These are phyloP conservation scores for Saprolegnia parasitica DNA, from an alignment of 352 stramenopile genomes.

Conservation along the genomic window DNA sequence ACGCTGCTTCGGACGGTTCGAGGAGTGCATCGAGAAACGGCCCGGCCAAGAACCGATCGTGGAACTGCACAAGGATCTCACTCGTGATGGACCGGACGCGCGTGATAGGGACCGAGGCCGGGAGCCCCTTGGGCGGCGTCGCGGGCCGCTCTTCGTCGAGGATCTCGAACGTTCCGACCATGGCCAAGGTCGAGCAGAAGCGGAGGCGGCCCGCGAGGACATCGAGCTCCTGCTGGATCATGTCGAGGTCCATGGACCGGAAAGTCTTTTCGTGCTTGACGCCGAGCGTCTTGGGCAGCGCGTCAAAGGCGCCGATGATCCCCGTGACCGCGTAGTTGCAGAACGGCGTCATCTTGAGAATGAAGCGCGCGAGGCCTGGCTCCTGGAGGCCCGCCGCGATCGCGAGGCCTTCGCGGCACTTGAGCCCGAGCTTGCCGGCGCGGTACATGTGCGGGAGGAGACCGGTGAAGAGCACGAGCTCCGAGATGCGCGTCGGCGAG, in stretches of 20 bases:
- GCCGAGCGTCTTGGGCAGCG: conserved; percentile 60
- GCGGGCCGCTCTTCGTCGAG: conserved; percentile 37
- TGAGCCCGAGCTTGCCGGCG: conserved; percentile 68
- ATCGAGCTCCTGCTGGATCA: conserved; percentile 50
- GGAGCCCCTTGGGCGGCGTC: not conserved
- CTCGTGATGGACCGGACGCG: conserved; percentile 53
- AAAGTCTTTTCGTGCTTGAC: conserved; percentile 27
- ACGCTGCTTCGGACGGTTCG: conserved; percentile 60
- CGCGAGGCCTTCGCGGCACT: conserved; percentile 76
- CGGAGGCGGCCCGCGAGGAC: conserved; percentile 59
- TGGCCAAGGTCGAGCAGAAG: conserved; percentile 78
- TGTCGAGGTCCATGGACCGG: conserved; percentile 26
- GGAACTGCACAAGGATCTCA: conserved; percentile 69
- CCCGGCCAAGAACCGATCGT: conserved; percentile 58
- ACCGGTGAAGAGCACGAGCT: conserved; percentile 78
- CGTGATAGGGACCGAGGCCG: not conserved
- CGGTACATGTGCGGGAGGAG: conserved; percentile 84
- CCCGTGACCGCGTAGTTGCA: conserved; percentile 84
- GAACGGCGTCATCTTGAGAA: conserved; percentile 82
- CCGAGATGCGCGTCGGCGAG: conserved; percentile 48
- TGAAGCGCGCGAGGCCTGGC: conserved; percentile 67
- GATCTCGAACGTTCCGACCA: conserved; percentile 74
- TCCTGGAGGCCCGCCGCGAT: conserved; percentile 76
- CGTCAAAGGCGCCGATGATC: conserved; percentile 76
- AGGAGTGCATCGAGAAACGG: conserved; percentile 62